Evolutionary conservation across 495 filamentous ascomycete species (phyloP), one percentile per base, ranked within the genome.

Genomic region (Penicillium desertorum): DNA sequence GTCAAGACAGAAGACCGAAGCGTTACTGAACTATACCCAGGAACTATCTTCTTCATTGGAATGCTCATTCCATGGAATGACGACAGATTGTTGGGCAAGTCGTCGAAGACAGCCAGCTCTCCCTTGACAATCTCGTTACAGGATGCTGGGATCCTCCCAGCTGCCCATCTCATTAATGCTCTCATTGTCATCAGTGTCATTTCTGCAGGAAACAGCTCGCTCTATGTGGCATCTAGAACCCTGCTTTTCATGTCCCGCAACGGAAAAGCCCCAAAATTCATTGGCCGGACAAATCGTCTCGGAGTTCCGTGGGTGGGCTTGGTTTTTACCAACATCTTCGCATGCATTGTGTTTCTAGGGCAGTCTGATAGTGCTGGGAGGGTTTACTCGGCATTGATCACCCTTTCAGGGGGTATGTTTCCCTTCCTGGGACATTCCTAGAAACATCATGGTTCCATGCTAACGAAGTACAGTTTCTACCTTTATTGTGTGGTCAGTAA

Each of bases 111-210:
- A 20, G 76, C 84, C 54, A 86, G 84, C 37, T 91, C 88, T 2
- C 89, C 88, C 7, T 90, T 92, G 59, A 89, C 91, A 3, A 76
- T 92, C 22, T 86, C 88, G 10, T 83, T 88, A 51, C 70, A 81
- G 55, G 76, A 83, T 45, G 89, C 88, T 3, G 86, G 84, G 3
- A 81, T 81, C 62, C 78, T 88, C 58, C 88, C 88, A 60, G 82
- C 83, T 43, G 81, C 83, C 11, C 81, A 88, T 57, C 74, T 90
- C 5, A 86, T 90, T 79, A 90, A 90, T 62, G 86, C 80, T 30
- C 79, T 90, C 54, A 89, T 90, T 64, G 77, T 89, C 25, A 74
- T 88, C 51, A 86, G 87, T 27, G 84, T 85, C 52, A 75, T 88
- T 29, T 86, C 82, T n/a, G 86, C 87, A 19, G 81, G 84, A 29